These are phyloP conservation scores for Schizochytrium sp. DNA, from an alignment of 108 stramenopile species.

Conservation along the genomic window DNA sequence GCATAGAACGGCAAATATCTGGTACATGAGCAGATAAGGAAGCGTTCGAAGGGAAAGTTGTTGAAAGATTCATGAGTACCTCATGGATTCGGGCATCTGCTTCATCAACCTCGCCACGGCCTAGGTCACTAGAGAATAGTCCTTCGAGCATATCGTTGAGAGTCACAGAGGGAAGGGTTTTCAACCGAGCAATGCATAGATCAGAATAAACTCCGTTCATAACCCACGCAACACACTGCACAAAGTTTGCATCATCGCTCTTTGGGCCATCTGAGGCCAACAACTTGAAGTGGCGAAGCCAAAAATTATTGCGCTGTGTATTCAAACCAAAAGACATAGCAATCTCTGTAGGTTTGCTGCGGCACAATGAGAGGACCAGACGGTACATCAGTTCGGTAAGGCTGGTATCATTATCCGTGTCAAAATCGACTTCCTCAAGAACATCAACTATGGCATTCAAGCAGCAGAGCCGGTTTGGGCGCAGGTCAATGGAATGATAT, in stretches of 20 bases:
- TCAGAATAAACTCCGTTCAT: slow-evolving; percentile 17
- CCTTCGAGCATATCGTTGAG: background rate
- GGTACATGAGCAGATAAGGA: background rate
- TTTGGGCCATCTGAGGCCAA: background rate
- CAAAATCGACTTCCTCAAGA: background rate
- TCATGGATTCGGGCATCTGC: slow-evolving; percentile 42
- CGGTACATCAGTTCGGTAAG: slow-evolving; percentile 14
- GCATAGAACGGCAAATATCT: background rate
- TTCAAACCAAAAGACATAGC: background rate
- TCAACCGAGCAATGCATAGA: slow-evolving; percentile 14
- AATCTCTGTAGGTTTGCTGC: background rate
- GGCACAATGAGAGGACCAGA: background rate
- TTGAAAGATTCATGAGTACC: background rate
- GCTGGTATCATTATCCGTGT: background rate
- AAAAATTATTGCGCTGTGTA: slow-evolving; percentile 17
- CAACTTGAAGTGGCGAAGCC: slow-evolving; percentile 46
- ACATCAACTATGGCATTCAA: slow-evolving; percentile 25
- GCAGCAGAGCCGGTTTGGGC: slow-evolving; percentile 25
- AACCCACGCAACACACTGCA: slow-evolving; percentile 18
- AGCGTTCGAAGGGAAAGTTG: background rate
- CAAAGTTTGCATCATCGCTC: background rate
- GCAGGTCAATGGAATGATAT: slow-evolving; percentile 27
- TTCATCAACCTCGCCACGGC: slow-evolving; percentile 17
- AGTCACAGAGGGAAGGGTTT: slow-evolving; percentile 4
- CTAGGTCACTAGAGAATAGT: background rate